phyloP scores from a whole-genome alignment of 345 rosid species.

The Gossypium anomalum region DNA sequence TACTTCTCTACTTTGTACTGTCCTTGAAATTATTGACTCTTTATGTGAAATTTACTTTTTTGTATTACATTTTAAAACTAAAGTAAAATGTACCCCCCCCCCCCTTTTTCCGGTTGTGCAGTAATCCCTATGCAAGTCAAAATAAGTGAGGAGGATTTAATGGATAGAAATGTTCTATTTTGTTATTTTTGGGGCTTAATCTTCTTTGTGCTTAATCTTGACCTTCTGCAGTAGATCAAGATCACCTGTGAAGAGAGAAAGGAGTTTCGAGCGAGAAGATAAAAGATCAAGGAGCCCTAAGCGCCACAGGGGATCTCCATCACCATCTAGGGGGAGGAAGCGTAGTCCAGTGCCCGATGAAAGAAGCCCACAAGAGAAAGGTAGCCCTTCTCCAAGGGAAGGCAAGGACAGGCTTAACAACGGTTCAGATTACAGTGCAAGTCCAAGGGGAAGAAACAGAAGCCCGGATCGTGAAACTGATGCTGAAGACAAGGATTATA shows the following conservation, averaged over 20 bases:
- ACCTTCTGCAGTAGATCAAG: constrained; percentile 50
- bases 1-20: not conserved
- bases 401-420: constrained; percentile 26
- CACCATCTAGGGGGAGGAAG: constrained; percentile 42
- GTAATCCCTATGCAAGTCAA: not conserved
- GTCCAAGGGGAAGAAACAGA: constrained; percentile 44
- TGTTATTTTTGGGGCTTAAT: not conserved
- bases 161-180: not conserved
- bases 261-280: constrained; percentile 35
- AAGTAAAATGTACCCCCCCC: not conserved
- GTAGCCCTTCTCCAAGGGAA: constrained; percentile 36
- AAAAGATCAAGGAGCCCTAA: constrained; percentile 46
- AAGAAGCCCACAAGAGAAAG: constrained; percentile 29
- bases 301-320: constrained; percentile 24
- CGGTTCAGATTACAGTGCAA: constrained; percentile 41
- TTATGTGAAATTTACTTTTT: not conserved
- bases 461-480: constrained; percentile 43
- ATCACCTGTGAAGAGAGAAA: constrained; percentile 54
- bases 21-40: not conserved
- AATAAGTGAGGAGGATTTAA: not conserved
- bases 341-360: constrained; percentile 38
- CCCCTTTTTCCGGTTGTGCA: not conserved
- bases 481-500: constrained; percentile 30
- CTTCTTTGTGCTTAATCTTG: not conserved
- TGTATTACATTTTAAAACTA: not conserved